phyloP scores from a whole-genome alignment of 495 filamentous ascomycete genomes.

The Xylaria palmicola region DNA sequence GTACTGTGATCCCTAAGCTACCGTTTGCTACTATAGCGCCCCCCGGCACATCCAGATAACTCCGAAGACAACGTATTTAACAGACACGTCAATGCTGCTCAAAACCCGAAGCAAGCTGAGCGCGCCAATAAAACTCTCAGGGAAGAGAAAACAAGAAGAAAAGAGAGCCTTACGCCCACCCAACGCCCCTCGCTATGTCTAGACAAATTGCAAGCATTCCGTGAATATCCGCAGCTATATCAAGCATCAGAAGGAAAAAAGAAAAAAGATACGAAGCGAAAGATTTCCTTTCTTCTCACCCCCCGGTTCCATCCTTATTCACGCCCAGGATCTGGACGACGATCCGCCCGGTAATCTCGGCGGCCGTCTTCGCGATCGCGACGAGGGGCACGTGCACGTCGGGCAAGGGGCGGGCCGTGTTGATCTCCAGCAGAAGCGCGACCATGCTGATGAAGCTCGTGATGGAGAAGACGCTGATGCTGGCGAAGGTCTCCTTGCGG shows the following conservation, averaged over 20 bases:
- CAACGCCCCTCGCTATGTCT: constrained; percentile 16
- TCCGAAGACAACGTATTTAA: background rate
- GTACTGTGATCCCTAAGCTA: background rate
- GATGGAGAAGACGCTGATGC: constrained; percentile 72
- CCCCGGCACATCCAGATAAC: background rate
- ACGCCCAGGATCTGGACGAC: constrained; percentile 29
- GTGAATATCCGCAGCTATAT: constrained; percentile 1
- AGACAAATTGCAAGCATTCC: background rate
- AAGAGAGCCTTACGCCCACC: background rate
- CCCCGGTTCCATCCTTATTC: constrained; percentile 17
- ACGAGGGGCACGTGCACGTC: constrained; percentile 28
- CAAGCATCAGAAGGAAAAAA: background rate
- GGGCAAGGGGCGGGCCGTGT: constrained; percentile 45
- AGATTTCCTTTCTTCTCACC: background rate
- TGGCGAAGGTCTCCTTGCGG: constrained; percentile 75
- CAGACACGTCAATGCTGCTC: background rate
- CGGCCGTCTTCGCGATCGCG: constrained; percentile 19
- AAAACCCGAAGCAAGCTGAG: constrained; percentile 1
- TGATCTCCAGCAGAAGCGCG: constrained; percentile 64
- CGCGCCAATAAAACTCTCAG: background rate
- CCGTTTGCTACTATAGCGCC: background rate
- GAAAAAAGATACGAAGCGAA: background rate
- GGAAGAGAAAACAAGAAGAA: too few species aligned
- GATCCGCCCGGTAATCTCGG: constrained; percentile 20
- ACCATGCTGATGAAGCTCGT: constrained; percentile 76